These are phyloP conservation scores for Eucalyptus fibrosa DNA, from an alignment of 345 rosid species.

Conservation along the genomic window DNA sequence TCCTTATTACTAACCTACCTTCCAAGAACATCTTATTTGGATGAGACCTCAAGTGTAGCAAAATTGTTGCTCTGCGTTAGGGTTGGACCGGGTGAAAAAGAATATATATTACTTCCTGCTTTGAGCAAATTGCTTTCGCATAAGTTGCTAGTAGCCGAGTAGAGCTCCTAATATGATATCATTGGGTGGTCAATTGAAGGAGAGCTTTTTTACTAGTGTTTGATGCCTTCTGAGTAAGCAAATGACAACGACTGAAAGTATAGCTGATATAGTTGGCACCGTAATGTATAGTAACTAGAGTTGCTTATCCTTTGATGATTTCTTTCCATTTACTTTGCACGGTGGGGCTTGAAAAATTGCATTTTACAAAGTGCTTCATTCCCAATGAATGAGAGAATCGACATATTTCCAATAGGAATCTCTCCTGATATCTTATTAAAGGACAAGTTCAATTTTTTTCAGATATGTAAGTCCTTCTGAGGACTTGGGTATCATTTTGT, in stretches of 20 bases:
- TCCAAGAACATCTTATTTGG: not conserved
- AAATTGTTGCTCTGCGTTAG: not conserved
- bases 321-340: not conserved
- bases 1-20: not conserved
- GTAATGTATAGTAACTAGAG: no score
- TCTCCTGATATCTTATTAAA: not conserved
- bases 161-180: not conserved
- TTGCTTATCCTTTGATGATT: not conserved
- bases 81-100: not conserved
- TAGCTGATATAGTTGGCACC: not conserved
- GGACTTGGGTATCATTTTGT: not conserved
- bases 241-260: not conserved
- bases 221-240: not conserved
- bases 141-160: not conserved
- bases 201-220: not conserved
- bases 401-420: not conserved
- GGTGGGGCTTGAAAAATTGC: not conserved
- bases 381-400: not conserved
- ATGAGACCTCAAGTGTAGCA: not conserved
- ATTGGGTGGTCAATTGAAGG: not conserved
- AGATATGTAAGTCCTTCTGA: not conserved
- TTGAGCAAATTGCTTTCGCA: not conserved
- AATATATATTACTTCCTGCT: not conserved
- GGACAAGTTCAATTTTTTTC: not conserved
- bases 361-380: not conserved